Evolutionary conservation across 1,139 yeast genomes (phyloP), one percentile per base, ranked within the genome.

Genomic region (Sugiyamaella japonica): DNA sequence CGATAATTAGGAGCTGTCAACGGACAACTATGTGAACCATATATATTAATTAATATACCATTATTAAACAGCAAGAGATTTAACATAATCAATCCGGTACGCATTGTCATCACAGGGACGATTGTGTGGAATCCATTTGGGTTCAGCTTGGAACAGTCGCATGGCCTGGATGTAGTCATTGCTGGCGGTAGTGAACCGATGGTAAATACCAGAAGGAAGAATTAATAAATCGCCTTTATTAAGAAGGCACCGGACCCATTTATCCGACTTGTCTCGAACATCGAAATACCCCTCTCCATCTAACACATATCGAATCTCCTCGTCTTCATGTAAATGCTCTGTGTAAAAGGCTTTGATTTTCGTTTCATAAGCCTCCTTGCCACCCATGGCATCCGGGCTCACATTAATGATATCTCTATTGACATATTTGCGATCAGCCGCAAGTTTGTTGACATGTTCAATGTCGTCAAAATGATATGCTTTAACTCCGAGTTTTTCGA

Each of bases 281-380:
- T 93, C 98, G 68, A 93, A 93, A 71, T 81, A 93, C 0, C 99
- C 98, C 58, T 84, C 88, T 8, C 99, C 99, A 28, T 86, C 97
- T 31, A 86, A 69, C 56, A 90, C 82, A 72, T 90, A 91, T 61
- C 99, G 78, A 69, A 93, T 93, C 74, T 93, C 99, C 72, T 93
- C 99, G 69, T 93, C 99, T 70, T 93, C 98, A 69, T 93, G 99
- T 61, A 89, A 77, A 71, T 93, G 99, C 70, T 93, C 98, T 49
- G 81, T 77, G 73, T 86, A 89, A 71, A 91, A 91, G 53, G 73
- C 79, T 58, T 79, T 75, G 73, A 91, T 79, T 70, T 89, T 89
- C 56, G 75, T 76, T 60, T 82, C 78, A 65, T 86, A 82, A 0
- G 82, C 84, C 39, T 80, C 77, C 52, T 84, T 84, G 46, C 86